Percentiles rank a stretch among this genome's conserved stretches.
phyloP scores from a whole-genome alignment of 1,284 basidiomycete genomes.

The Austroboletus novae-zelandiae region DNA sequence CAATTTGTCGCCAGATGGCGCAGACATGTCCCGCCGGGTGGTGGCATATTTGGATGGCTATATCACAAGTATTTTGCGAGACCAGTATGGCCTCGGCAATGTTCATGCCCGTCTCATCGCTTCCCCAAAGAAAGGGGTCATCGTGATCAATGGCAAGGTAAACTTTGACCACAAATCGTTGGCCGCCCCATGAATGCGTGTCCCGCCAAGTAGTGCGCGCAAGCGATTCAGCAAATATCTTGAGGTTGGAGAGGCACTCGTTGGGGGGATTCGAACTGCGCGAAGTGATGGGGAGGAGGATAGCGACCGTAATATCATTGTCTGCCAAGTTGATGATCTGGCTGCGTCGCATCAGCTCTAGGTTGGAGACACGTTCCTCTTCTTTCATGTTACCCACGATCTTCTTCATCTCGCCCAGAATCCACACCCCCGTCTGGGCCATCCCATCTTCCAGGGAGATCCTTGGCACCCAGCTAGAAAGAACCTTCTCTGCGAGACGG shows the following conservation, averaged over 20 bases:
- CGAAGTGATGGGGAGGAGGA: conserved; percentile 59
- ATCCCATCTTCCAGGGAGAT: conserved; percentile 46
- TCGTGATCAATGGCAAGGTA: conserved; percentile 56
- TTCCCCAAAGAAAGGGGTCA: conserved; percentile 40
- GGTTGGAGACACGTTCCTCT: conserved; percentile 5
- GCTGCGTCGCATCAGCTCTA: conserved; percentile 33
- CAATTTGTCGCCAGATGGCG: conserved; percentile 51
- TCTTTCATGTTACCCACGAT: conserved; percentile 13
- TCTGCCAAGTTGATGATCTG: conserved; percentile 38
- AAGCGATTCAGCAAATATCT: conserved; percentile 43
- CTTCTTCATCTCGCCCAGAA: conserved; percentile 37
- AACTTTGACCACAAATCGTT: conserved; percentile 39
- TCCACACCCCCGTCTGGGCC: conserved; percentile 46
- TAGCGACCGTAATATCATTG: conserved; percentile 43
- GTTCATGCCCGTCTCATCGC: conserved; percentile 24
- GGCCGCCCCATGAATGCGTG: conserved; percentile 31
- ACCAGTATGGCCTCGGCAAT: conserved; percentile 38
- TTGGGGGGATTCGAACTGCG: conserved; percentile 35
- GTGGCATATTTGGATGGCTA: conserved; percentile 37
- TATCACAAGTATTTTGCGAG: conserved; percentile 35
- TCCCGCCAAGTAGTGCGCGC: conserved; percentile 47
- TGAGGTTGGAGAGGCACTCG: conserved; percentile 43
- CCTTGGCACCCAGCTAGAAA: conserved; percentile 44
- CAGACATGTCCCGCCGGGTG: conserved; percentile 50
- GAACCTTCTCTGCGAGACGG: conserved; percentile 27